phyloP scores from a whole-genome alignment of 1,284 basidiomycete genomes.

The Irpex rosettiformis region DNA sequence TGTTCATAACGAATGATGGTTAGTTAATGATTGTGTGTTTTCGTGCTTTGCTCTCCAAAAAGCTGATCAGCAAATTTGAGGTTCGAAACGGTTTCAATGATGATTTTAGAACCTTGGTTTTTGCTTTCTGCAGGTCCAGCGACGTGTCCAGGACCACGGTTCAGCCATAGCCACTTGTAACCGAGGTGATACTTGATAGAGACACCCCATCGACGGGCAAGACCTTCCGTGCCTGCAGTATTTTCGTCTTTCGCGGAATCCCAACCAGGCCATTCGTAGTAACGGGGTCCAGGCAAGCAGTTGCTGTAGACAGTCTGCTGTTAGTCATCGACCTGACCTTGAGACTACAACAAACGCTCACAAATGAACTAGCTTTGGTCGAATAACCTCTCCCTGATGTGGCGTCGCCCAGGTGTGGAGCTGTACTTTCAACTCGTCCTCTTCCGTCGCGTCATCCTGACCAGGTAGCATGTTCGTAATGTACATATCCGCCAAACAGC shows the following conservation, averaged over 20 bases:
- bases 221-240: constrained; percentile 20
- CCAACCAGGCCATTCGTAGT: constrained; percentile 45
- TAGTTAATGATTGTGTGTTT: neutral
- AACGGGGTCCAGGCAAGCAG: constrained; percentile 40
- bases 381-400: constrained; percentile 34
- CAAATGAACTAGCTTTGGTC: constrained; percentile 48
- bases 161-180: constrained; percentile 50
- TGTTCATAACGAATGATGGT: neutral
- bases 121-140: neutral
- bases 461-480: constrained; percentile 33
- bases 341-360: constrained; percentile 27
- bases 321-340: neutral
- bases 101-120: constrained; percentile 9
- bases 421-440: constrained; percentile 32
- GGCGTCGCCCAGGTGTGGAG: constrained; percentile 35
- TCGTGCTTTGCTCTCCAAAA: neutral
- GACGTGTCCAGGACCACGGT: constrained; percentile 24
- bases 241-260: constrained; percentile 26
- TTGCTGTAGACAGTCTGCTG: constrained; percentile 34
- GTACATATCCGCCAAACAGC: constrained; percentile 44
- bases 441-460: constrained; percentile 30
- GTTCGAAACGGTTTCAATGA: constrained; percentile 23
- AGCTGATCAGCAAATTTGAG: constrained; percentile 27
- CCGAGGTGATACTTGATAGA: constrained; percentile 42
- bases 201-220: constrained; percentile 39